Conservation (phyloP, 768 basidiomycete species). For the Tricholoma flavovirens region DNA sequence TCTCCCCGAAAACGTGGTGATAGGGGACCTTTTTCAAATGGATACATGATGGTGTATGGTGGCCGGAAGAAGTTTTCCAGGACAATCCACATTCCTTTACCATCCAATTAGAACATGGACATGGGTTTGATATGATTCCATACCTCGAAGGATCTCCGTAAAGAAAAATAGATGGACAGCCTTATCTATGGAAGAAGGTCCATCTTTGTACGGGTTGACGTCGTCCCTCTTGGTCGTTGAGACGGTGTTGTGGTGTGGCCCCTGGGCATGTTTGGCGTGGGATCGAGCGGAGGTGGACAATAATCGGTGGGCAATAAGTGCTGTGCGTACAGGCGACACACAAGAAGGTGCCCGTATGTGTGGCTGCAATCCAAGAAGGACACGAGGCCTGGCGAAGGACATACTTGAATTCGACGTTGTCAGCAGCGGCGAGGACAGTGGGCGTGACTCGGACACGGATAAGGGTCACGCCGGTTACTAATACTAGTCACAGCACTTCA, state of each 20-base stretch:
- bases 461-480: slow-evolving; percentile 28
- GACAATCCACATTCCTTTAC: slow-evolving; percentile 95
- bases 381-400: slow-evolving; percentile 51
- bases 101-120: slow-evolving; percentile 9
- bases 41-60: slow-evolving; percentile 98
- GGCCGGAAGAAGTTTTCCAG: slow-evolving; percentile 87
- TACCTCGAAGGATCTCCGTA: slow-evolving; percentile 95
- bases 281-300: slow-evolving; percentile 39
- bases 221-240: slow-evolving; percentile 44
- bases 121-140: slow-evolving; percentile 19
- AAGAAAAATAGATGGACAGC: slow-evolving; percentile 97
- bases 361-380: slow-evolving; percentile 48
- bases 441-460: slow-evolving; percentile 27
- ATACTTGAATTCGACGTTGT: slow-evolving; percentile 39
- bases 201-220: slow-evolving; percentile 65
- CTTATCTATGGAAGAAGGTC: slow-evolving; percentile 91
- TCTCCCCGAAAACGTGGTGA: slow-evolving; percentile 98
- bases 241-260: slow-evolving; percentile 24
- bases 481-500: slow-evolving; percentile 32
- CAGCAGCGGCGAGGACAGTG: slow-evolving; percentile 33
- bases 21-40: slow-evolving; percentile 96
- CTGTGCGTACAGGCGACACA: slow-evolving; percentile 25
- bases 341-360: slow-evolving; percentile 32
- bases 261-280: slow-evolving; percentile 31
- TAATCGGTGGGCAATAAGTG: slow-evolving; percentile 43